phyloP scores from a whole-genome alignment of 2,329 filamentous ascomycete species.

The Aspergillus aculeatinus region DNA sequence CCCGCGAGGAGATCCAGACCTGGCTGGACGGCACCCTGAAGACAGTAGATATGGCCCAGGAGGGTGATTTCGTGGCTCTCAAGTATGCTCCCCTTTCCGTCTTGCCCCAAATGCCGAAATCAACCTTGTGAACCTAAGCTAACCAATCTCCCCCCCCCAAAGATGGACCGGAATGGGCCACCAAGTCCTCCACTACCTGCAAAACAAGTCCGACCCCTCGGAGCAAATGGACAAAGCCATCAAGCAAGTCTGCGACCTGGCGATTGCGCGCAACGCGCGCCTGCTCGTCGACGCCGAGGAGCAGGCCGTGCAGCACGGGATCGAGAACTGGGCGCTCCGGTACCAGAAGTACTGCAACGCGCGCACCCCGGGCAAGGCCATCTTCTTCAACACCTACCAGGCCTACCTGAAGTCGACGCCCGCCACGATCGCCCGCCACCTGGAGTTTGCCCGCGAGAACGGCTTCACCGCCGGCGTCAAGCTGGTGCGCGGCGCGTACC shows the following conservation, averaged over 20 bases:
- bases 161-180: slow-evolving; percentile 52
- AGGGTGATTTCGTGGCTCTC: slow-evolving; percentile 54
- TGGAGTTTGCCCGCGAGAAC: slow-evolving; percentile 47
- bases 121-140: not conserved
- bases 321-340: slow-evolving; percentile 54
- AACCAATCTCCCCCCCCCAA: not conserved
- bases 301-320: slow-evolving; percentile 51
- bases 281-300: slow-evolving; percentile 57
- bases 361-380: slow-evolving; percentile 45
- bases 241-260: slow-evolving; percentile 44
- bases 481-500: slow-evolving; percentile 55
- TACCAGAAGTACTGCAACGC: slow-evolving; percentile 55
- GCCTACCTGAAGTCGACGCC: slow-evolving; percentile 53
- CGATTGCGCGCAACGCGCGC: slow-evolving; percentile 44
- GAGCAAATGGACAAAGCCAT: slow-evolving; percentile 44
- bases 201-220: slow-evolving; percentile 52
- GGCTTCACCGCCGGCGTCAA: slow-evolving; percentile 54
- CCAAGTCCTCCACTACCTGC: slow-evolving; percentile 42
- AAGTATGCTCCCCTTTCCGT: slow-evolving; percentile 51
- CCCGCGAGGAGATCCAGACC: slow-evolving; percentile 35
- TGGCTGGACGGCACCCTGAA: slow-evolving; percentile 56
- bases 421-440: slow-evolving; percentile 46
- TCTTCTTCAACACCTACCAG: slow-evolving; percentile 58
- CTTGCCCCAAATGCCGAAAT: not conserved
- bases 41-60: slow-evolving; percentile 53